Base-by-base conservation (phyloP, 2,329 filamentous ascomycete species). In the Fusarium udum region DNA sequence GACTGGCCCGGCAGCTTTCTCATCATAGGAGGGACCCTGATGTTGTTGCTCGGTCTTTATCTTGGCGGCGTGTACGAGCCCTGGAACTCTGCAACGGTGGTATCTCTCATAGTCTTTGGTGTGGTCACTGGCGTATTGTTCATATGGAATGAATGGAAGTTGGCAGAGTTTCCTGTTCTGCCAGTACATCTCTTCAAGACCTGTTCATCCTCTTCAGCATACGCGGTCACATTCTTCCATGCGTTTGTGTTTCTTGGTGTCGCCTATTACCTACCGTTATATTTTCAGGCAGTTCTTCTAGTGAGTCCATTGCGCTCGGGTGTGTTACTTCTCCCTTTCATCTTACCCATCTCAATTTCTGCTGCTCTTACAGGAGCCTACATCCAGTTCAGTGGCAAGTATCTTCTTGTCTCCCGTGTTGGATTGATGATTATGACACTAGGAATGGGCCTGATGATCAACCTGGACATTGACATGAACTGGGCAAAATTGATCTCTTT, bases 231-330 rank as follows among this genome's bases (percentile, higher is more conserved):
- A 42, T 83, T 85, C 57, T 82, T 84, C 63, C 85, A 88, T 67
- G 83, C 82, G 1, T 83, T 90, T 76, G 87, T 90, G 39, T 92
- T 92, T 79, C 91, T 92, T 45, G 89, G 87, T 0, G 86, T 86
- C 3, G 88, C 90, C 56, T 95, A 93, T 80, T 95, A 92, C 76
- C 84, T 94, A 32, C 93, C 93, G 0, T 85, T 94, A 0, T 95
- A 92, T 81, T 91, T 93, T 61, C 93, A 95, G 78, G 87, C 90
- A 6, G 92, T 91, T 1, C 86, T 91, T 5, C 86, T 86, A 57
- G 89, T 88, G 3, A 86, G 86, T 1, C 90, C 91, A 0, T 82
- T 92, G 39, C 83, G 84, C n/a, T 92, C 90, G 0, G 87, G 87
- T 8, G 78, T 92, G 1, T 86, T 92, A 18, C 84, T 92, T 6